Evolutionary conservation across 2,329 filamentous ascomycete genomes (phyloP), one percentile per base, ranked within the genome.

Genomic region (Paracoccidioides brasiliensis): DNA sequence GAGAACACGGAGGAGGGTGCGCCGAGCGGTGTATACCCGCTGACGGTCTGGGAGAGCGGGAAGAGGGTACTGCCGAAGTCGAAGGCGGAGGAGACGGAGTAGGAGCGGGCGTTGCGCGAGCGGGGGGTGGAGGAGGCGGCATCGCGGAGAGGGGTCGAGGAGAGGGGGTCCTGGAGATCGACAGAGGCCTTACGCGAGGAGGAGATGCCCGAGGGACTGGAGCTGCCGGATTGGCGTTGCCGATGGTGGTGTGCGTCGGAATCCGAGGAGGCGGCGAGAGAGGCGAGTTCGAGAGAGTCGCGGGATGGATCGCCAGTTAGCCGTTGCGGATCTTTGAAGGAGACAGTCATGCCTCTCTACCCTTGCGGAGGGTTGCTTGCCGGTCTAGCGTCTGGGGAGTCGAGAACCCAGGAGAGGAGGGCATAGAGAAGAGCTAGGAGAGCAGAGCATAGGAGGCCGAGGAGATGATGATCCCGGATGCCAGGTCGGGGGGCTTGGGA

Each of bases 261-360:
- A 6, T 9, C 5, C 2, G 40, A 42, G 62, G 86, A 90, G 59
- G 89, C 95, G 58, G 91, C 93, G 60, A 98, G 83, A 54, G 90
- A 96, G 58, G 90, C 93, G 57, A 98, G 85, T 76, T 98, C 93
- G 66, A 98, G 83, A 49, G 91, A 97, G 78, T 98, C 93, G 74
- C 93, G 88, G 59, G 82, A 53, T 3, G 32, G 33, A 14, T 40
- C 38, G 10, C 37, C 45, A 14, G 63, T 64, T 55, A 64, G 64
- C 58, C 63, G 62, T 54, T 60, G 57, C n/a, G 64, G 64, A 53
- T 64, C 62, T 37, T 65, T 60, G 52, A 67, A 69, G 48, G 64
- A 55, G 52, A 66, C 60, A 53, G 60, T 67, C 59, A 52, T 52
- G 37, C 38, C 42, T 41, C 14, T 22, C 15, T 30, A 1, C 22